Evolutionary conservation across 164 flowering plant genomes (phyloP).

Genomic region (Protea cynaroides): DNA sequence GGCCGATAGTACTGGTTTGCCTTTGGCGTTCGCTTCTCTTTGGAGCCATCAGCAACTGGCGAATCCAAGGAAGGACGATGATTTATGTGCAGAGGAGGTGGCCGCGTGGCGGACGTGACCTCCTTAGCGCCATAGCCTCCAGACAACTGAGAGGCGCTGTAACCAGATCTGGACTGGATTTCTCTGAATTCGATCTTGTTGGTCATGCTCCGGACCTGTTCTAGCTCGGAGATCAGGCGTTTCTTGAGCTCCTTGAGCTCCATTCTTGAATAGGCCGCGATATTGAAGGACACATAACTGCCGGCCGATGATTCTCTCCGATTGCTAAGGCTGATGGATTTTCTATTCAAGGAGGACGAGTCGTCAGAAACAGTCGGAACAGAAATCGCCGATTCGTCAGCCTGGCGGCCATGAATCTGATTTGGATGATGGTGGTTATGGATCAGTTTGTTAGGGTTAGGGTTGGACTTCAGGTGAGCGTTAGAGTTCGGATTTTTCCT

Average conservation of each 20-base stretch:
- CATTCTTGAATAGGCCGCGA: constrained; percentile 32
- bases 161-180: constrained; percentile 23
- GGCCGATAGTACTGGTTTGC: constrained; percentile 11
- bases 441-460: constrained; percentile 18
- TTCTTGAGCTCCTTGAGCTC: constrained; percentile 48
- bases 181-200: constrained; percentile 49
- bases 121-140: constrained; percentile 11
- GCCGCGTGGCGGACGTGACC: constrained; percentile 5
- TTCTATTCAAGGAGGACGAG: constrained; percentile 21
- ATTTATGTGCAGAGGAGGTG: neutral
- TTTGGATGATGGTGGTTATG: constrained; percentile 9
- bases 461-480: constrained; percentile 12
- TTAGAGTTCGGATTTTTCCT: constrained; percentile 30
- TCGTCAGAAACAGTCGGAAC: constrained; percentile 14
- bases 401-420: constrained; percentile 13
- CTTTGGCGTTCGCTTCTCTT: constrained; percentile 23
- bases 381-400: constrained; percentile 1
- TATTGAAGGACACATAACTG: constrained; percentile 29
- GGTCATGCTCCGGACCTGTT: constrained; percentile 41
- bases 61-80: neutral
- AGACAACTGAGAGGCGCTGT: constrained; percentile 17
- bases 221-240: constrained; percentile 46
- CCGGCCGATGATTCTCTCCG: constrained; percentile 1
- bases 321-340: constrained; percentile 10
- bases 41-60: constrained; percentile 2